A percentile compares a stretch with the other conserved stretches of the same genome.
Conservation (phyloP, 345 rosid genomes). For the Brassica juncea region DNA sequence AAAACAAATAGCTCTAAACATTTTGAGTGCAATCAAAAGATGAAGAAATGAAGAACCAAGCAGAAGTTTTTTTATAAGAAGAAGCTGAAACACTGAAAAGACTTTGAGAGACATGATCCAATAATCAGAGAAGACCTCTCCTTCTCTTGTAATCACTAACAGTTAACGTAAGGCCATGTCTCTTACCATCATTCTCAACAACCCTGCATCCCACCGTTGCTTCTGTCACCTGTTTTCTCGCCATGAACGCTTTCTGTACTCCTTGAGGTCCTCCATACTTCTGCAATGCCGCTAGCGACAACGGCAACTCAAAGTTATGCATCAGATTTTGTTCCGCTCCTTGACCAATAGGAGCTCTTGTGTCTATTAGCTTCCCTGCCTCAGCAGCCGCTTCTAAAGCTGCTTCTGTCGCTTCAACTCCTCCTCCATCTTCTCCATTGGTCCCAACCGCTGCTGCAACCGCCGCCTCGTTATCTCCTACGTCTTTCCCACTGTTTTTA, state of each 20-base stretch:
- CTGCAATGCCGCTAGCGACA: slow-evolving; percentile 63
- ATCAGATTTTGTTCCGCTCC: slow-evolving; percentile 77
- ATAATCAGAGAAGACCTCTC: slow-evolving; percentile 83
- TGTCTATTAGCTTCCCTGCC: slow-evolving; percentile 92
- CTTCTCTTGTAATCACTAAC: slow-evolving; percentile 98
- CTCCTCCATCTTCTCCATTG: slow-evolving; percentile 35
- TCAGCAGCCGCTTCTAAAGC: slow-evolving; percentile 96
- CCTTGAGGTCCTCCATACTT: slow-evolving; percentile 85
- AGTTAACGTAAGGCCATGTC: slow-evolving; percentile 85
- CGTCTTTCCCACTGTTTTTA: slow-evolving; percentile 43
- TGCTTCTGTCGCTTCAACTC: slow-evolving; percentile 54
- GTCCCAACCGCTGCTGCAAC: slow-evolving; percentile 29
- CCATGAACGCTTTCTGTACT: slow-evolving; percentile 85
- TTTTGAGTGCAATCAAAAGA: slow-evolving; percentile 11
- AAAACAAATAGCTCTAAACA: slow-evolving; percentile 24
- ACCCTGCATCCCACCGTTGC: slow-evolving; percentile 81
- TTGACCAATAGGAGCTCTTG: slow-evolving; percentile 82
- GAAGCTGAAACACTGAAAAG: slow-evolving; percentile 13
- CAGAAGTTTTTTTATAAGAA: neutral
- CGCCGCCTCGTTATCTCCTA: slow-evolving; percentile 34
- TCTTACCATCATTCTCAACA: slow-evolving; percentile 81
- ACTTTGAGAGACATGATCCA: neutral
- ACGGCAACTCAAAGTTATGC: slow-evolving; percentile 79
- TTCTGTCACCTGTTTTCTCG: slow-evolving; percentile 85
- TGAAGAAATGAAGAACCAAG: neutral